These are phyloP conservation scores for Crotalaria pallida DNA, from an alignment of 306 rosid genomes.

Conservation along the genomic window DNA sequence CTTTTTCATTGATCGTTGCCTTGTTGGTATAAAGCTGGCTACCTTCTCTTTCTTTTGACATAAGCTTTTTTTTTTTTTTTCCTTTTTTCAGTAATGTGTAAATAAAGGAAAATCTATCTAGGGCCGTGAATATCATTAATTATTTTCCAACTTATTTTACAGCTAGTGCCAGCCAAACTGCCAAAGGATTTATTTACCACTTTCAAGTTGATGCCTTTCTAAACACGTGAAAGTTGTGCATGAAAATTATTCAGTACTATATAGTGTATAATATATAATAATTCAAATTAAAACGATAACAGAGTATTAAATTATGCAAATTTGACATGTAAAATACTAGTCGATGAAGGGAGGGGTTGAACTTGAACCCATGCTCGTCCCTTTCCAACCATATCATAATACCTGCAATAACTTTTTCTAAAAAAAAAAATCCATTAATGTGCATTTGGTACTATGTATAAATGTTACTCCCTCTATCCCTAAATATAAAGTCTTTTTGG, in stretches of 20 bases:
- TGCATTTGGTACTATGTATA: too few relatives aligned
- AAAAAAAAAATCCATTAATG: too few relatives aligned
- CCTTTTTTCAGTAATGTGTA: background rate
- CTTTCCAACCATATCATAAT: too few relatives aligned
- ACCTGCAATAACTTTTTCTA: background rate
- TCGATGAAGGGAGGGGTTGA: background rate
- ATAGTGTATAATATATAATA: background rate
- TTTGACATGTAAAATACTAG: background rate
- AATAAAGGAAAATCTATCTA: background rate
- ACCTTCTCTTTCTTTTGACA: background rate
- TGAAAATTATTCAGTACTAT: background rate
- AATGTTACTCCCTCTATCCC: too few relatives aligned
- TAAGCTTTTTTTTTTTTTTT: background rate
- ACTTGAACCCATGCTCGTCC: too few relatives aligned
- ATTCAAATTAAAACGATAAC: background rate
- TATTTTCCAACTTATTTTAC: background rate
- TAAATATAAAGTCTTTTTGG: too few relatives aligned
- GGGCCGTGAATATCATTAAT: background rate
- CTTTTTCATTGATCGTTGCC: too few relatives aligned
- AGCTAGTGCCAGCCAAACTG: background rate
- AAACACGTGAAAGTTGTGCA: background rate
- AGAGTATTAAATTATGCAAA: background rate
- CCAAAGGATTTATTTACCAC: background rate
- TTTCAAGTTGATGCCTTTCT: background rate
- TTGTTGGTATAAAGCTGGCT: background rate